phyloP scores from a whole-genome alignment of 768 basidiomycete genomes.

The Mycena galopus region DNA sequence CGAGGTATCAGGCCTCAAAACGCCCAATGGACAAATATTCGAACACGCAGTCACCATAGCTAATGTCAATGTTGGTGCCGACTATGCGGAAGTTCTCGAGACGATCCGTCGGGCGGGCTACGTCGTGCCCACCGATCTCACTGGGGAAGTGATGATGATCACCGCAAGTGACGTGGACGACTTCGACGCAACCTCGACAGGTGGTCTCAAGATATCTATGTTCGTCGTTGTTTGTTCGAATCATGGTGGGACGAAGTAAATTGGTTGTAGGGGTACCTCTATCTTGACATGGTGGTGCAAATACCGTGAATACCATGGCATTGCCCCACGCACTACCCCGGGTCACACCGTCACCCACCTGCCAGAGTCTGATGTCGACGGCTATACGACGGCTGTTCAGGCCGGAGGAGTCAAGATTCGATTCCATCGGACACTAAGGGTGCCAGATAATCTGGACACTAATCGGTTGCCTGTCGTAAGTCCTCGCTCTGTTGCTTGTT shows the following conservation, averaged over 20 bases:
- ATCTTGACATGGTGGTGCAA: neutral
- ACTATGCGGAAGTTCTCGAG: neutral
- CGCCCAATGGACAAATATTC: neutral
- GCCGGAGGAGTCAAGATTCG: slow-evolving; percentile 15
- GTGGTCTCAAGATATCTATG: neutral
- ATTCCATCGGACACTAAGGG: slow-evolving; percentile 36
- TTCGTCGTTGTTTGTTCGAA: too few relatives aligned
- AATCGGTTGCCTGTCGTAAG: neutral
- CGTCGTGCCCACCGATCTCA: neutral
- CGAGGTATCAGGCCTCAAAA: neutral
- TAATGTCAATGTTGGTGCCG: neutral
- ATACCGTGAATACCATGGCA: slow-evolving; percentile 1
- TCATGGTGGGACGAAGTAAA: too few relatives aligned
- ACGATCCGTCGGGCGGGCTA: neutral
- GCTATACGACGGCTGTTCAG: neutral
- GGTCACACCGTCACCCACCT: neutral
- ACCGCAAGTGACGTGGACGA: neutral
- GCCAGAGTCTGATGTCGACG: neutral
- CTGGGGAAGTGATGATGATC: neutral
- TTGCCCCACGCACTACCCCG: neutral
- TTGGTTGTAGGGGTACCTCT: neutral
- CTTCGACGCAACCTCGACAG: neutral
- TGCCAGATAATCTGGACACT: slow-evolving; percentile 20
- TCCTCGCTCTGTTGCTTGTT: neutral
- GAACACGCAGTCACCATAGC: neutral